These are phyloP conservation scores for Tympanopsis confertula DNA, from an alignment of 2,329 filamentous ascomycete species.

Conservation along the genomic window DNA sequence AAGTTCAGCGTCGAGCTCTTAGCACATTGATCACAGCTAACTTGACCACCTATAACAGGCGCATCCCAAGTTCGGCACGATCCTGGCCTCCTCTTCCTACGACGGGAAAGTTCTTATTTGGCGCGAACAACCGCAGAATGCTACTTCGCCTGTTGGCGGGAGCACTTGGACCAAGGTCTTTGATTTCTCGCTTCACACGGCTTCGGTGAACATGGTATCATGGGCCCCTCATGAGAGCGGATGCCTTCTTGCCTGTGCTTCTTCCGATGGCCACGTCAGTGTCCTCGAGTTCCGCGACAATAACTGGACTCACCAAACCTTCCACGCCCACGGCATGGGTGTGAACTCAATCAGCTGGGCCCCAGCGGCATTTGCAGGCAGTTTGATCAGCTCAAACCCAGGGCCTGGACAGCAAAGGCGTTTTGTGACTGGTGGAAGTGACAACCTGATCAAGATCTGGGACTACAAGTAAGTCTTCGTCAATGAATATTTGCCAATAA, in stretches of 20 bases:
- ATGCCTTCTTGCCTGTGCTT: conserved; percentile 87
- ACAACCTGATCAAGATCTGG: conserved; percentile 93
- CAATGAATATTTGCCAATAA: background rate
- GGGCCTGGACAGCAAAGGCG: conserved; percentile 55
- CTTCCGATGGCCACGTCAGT: conserved; percentile 82
- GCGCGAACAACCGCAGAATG: conserved; percentile 66
- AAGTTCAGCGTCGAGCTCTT: background rate
- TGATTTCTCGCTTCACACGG: conserved; percentile 86
- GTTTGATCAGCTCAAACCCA: conserved; percentile 64
- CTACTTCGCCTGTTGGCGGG: background rate
- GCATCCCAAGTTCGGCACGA: conserved; percentile 96
- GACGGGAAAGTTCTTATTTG: conserved; percentile 98
- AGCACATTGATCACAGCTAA: background rate
- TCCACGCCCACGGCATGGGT: conserved; percentile 83
- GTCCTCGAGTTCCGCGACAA: conserved; percentile 97
- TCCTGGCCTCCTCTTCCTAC: conserved; percentile 88
- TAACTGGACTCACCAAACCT: conserved; percentile 78
- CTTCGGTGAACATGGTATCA: conserved; percentile 88
- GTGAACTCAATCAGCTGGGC: conserved; percentile 97
- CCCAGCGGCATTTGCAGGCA: conserved; percentile 71
- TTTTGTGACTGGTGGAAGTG: conserved; percentile 89
- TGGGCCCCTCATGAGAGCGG: conserved; percentile 97
- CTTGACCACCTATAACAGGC: conserved; percentile 18
- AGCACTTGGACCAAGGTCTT: conserved; percentile 69
- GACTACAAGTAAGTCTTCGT: conserved; percentile 42